Conservation (phyloP, 108 stramenopile species). For the Cylindrotheca closterium region DNA sequence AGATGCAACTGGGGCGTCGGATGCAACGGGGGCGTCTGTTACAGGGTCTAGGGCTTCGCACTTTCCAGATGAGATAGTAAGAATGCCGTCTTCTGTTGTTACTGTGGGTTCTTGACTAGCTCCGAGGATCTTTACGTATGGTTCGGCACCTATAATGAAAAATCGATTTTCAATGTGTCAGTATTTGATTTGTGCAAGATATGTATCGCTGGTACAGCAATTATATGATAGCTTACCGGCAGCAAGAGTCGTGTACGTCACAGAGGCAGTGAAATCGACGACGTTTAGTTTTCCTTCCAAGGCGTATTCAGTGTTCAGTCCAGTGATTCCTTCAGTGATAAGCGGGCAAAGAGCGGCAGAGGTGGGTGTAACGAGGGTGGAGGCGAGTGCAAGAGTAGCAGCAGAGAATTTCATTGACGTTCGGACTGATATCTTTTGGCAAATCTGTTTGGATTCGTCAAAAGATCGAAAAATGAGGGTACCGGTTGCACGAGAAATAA, state of each 20-base stretch:
- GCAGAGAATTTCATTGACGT: too few species aligned
- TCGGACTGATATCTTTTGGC: too few species aligned
- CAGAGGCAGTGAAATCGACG: conserved; percentile 15
- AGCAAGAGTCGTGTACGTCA: conserved; percentile 9
- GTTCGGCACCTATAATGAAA: background rate
- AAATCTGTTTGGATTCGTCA: too few species aligned
- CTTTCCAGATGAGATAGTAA: conserved; percentile 5
- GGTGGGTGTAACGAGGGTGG: too few species aligned
- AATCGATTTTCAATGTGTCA: background rate
- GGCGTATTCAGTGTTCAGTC: conserved; percentile 2
- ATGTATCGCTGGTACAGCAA: background rate
- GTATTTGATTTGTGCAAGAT: background rate
- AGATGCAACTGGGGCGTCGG: background rate
- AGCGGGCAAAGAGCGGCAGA: background rate
- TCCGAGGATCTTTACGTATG: conserved; percentile 16
- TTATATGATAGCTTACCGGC: conserved; percentile 11
- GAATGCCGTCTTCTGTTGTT: conserved; percentile 5
- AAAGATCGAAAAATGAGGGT: too few species aligned
- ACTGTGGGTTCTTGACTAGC: conserved; percentile 18
- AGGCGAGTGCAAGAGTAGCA: too few species aligned
- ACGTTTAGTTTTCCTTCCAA: conserved; percentile 12
- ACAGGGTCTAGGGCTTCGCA: background rate
- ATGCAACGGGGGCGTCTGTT: background rate
- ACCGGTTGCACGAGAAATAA: too few species aligned
- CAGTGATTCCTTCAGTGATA: conserved; percentile 3